Base-by-base conservation (phyloP, 2,329 filamentous ascomycete species). In the Stromatinia cepivora region DNA sequence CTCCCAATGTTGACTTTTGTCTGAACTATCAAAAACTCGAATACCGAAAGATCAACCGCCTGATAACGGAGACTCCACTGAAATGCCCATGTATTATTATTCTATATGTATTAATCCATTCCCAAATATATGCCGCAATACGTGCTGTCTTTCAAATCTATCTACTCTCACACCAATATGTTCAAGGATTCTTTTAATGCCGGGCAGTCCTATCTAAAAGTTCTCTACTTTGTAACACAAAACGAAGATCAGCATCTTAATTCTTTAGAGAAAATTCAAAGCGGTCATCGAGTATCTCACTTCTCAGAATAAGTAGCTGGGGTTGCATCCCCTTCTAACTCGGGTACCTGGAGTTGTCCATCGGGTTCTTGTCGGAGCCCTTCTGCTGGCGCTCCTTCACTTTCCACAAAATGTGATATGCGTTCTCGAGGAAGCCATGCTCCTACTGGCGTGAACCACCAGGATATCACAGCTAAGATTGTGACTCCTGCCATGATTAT, bases 401-500 rank as follows among this genome's bases (percentile, higher is more conserved):
- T 69, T 48, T 69, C 61, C 15, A 69, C 67, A 42, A 69, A 69
- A 57, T 65, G 52, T n/a, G 67, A 66, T 48, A 69, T 69, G 42
- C 67, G 67, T 48, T 69, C 67, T 28, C 61, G 59, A 6, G 67
- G 67, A 11, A 69, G 48, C 67, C 67, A 69, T 17, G 61, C 22
- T 22, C 61, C 67, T 28, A 58, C 59, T 5, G 67, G 67, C 7
- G 61, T 69, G 9, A 69, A 66, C 70, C 69, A 71, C 70, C 70
- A 71, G n/a, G 69, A 70, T 34, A 69, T 63, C 17, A 71, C 25
- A 1, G 67, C 70, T 52, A 71, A 45, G 45, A 70, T 61, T 13
- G 70, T 71, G 25, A 71, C 68, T 25, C 61, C 70, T 31, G 56
- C 69, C 70, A 71, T 71, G 42, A 71, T 71, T 34, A 71, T 69